Percentiles rank a stretch among this genome's conserved stretches.
Conservation (phyloP, 2,329 filamentous ascomycete genomes). For the Trematosphaeria pertusa region DNA sequence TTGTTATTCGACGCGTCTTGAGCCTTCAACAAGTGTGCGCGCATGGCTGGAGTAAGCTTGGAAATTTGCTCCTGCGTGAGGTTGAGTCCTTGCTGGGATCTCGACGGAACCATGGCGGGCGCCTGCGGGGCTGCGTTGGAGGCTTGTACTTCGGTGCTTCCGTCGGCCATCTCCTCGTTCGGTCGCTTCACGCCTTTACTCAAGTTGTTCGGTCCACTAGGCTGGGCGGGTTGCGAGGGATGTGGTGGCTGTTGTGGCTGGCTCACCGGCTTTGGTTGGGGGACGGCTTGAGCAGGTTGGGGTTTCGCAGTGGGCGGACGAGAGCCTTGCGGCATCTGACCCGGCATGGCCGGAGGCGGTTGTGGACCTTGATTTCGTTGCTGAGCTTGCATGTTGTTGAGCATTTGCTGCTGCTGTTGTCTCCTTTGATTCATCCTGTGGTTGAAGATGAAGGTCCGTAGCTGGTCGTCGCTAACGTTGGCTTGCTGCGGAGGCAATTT, state of each 20-base stretch:
- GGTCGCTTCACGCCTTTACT: conserved; percentile 46
- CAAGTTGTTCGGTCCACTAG: conserved; percentile 21
- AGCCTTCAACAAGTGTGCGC: conserved; percentile 41
- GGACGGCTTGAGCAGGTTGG: conserved; percentile 27
- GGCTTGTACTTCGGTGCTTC: conserved; percentile 33
- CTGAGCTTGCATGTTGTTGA: conserved; percentile 31
- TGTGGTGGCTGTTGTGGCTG: conserved; percentile 26
- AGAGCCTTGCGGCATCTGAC: conserved; percentile 25
- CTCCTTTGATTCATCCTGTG: conserved; percentile 29
- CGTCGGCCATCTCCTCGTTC: conserved; percentile 52
- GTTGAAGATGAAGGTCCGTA: conserved; percentile 33
- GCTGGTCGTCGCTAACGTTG: conserved; percentile 35
- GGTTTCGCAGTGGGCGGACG: conserved; percentile 33
- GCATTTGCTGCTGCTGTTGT: conserved; percentile 20
- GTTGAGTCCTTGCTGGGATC: conserved; percentile 39
- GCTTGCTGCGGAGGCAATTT: conserved; percentile 37
- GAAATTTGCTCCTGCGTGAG: conserved; percentile 44
- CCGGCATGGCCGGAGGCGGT: conserved; percentile 34
- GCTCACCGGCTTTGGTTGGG: conserved; percentile 29
- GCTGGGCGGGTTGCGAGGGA: conserved; percentile 32
- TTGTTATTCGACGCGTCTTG: conserved; percentile 42
- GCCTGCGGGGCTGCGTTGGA: conserved; percentile 41
- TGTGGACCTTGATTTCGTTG: conserved; percentile 33
- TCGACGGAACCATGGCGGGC: conserved; percentile 41
- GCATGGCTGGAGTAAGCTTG: conserved; percentile 38